These are phyloP conservation scores for Aspergillus niger DNA, from an alignment of 2,329 filamentous ascomycete species.

Conservation along the genomic window DNA sequence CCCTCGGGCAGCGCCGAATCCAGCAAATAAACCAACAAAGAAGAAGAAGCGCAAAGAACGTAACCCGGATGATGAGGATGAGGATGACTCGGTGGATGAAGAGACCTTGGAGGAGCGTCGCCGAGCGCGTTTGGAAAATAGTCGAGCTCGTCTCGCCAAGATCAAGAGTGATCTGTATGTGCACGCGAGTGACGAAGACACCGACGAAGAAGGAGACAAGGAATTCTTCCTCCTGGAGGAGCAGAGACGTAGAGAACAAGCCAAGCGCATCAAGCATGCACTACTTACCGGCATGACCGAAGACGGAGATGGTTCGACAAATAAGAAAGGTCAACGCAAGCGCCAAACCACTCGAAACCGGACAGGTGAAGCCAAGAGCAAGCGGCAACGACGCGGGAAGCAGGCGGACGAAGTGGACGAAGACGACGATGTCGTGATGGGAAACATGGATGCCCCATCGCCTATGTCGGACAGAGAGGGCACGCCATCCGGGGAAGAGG, in stretches of 20 bases:
- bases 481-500: conserved; percentile 30
- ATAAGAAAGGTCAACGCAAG: conserved; percentile 32
- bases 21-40: conserved; percentile 51
- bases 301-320: conserved; percentile 28
- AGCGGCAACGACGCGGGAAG: conserved; percentile 32
- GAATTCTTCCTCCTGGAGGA: conserved; percentile 80
- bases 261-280: conserved; percentile 52
- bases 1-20: conserved; percentile 51
- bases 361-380: conserved; percentile 23
- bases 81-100: conserved; percentile 62
- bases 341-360: conserved; percentile 32
- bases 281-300: conserved; percentile 44
- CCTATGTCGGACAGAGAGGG: conserved; percentile 18
- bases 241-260: conserved; percentile 61
- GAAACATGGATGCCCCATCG: conserved; percentile 23
- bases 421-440: conserved; percentile 37
- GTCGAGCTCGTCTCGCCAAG: conserved; percentile 73
- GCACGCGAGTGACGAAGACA: conserved; percentile 82
- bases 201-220: conserved; percentile 71
- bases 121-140: conserved; percentile 63
- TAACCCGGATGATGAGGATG: conserved; percentile 48
- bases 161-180: conserved; percentile 86
- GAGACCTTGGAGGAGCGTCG: conserved; percentile 62
- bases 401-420: conserved; percentile 24
- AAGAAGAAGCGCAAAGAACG: conserved; percentile 62